These are phyloP conservation scores for Phytophthora sp. DNA, from an alignment of 352 stramenopile species.

Conservation along the genomic window DNA sequence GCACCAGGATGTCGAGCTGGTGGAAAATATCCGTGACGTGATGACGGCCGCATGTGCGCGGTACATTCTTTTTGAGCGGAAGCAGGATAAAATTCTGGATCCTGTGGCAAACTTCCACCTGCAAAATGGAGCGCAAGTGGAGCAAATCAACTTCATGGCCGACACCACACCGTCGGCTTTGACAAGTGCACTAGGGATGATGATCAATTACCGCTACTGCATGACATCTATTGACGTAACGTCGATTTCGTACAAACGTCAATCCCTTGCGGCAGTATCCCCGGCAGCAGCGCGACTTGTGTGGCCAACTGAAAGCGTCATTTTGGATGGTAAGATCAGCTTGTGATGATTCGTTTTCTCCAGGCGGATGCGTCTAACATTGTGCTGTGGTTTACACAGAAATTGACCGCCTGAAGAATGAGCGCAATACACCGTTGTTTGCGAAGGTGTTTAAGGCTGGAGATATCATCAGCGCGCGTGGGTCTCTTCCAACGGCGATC, in stretches of 20 bases:
- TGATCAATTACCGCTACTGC: constrained; percentile 91
- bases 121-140: constrained; percentile 85
- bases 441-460: constrained; percentile 69
- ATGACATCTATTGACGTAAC: constrained; percentile 82
- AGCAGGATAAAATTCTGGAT: constrained; percentile 81
- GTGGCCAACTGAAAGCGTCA: constrained; percentile 52
- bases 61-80: constrained; percentile 85
- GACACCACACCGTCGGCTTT: constrained; percentile 62
- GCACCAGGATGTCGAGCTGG: constrained; percentile 54
- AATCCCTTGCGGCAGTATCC: constrained; percentile 69
- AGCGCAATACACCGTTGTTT: constrained; percentile 77
- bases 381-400: constrained; percentile 15
- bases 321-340: constrained; percentile 66
- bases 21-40: constrained; percentile 54
- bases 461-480: constrained; percentile 70
- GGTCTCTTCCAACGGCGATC: constrained; percentile 67
- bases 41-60: constrained; percentile 64
- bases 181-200: constrained; percentile 61
- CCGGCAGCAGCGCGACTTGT: constrained; percentile 60
- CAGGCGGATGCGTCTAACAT: neutral
- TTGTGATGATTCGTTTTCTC: neutral
- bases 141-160: constrained; percentile 86
- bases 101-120: constrained; percentile 87
- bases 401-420: constrained; percentile 45
- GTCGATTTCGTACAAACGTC: constrained; percentile 82